phyloP scores from a whole-genome alignment of 2,329 filamentous ascomycete species.

The Paracoccidioides lutzii region DNA sequence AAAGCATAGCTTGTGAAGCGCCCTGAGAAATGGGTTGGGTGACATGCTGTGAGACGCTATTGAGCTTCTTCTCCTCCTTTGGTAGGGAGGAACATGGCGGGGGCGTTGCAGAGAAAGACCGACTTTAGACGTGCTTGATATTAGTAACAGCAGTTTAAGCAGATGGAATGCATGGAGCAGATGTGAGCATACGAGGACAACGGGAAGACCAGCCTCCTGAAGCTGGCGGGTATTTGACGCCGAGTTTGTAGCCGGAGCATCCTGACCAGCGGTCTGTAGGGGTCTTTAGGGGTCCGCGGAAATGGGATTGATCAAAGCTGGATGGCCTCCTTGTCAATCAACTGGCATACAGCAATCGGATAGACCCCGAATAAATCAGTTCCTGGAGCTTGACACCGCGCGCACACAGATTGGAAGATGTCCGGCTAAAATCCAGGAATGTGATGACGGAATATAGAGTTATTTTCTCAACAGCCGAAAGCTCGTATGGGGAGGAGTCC shows the following conservation, averaged over 20 bases:
- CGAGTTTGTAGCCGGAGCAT: conserved; percentile 9
- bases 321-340: background rate
- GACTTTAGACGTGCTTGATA: background rate
- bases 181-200: conserved; percentile 5
- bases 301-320: background rate
- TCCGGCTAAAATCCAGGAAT: too few relatives aligned
- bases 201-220: conserved; percentile 3
- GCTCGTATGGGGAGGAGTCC: too few relatives aligned
- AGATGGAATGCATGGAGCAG: background rate
- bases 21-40: conserved; percentile 97
- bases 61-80: conserved; percentile 40
- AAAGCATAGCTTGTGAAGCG: conserved; percentile 97
- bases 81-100: conserved; percentile 4
- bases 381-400: background rate
- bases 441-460: background rate
- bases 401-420: background rate
- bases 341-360: background rate
- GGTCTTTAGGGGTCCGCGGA: too few relatives aligned
- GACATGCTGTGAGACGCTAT: conserved; percentile 71
- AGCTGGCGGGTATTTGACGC: conserved; percentile 5
- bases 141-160: background rate
- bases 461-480: too few relatives aligned
- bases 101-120: conserved; percentile 3
- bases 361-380: background rate
- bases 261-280: background rate